A percentile compares a stretch with the other conserved stretches of the same genome.
Evolutionary conservation across 805 yeast species (phyloP).

Genomic region (Candida tallmaniae): DNA sequence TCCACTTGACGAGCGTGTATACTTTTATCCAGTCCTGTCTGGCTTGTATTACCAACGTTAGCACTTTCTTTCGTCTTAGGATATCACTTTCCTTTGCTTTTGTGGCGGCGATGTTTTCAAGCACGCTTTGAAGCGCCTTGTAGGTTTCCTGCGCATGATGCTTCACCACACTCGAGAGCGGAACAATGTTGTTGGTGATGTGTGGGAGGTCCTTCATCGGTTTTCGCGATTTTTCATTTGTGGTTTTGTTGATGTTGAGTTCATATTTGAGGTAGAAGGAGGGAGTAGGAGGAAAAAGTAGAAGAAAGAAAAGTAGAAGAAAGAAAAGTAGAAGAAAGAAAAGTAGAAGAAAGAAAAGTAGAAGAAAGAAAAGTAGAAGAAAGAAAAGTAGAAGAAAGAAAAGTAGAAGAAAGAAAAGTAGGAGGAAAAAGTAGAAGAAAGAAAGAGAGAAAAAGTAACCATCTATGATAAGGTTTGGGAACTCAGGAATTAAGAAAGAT

Average conservation of each 20-base stretch:
- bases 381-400: too few species aligned
- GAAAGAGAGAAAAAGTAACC: too few species aligned
- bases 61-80: slow-evolving; percentile 60
- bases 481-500: too few species aligned
- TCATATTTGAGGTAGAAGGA: neutral
- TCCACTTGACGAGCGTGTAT: slow-evolving; percentile 89
- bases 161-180: slow-evolving; percentile 55
- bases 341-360: too few species aligned
- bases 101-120: slow-evolving; percentile 53
- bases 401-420: too few species aligned
- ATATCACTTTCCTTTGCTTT: slow-evolving; percentile 48
- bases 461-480: too few species aligned
- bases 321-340: too few species aligned
- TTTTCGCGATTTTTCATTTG: too few species aligned
- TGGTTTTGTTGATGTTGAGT: neutral
- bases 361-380: too few species aligned
- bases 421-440: too few species aligned
- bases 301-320: too few species aligned
- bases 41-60: slow-evolving; percentile 63
- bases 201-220: slow-evolving; percentile 59
- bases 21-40: slow-evolving; percentile 82
- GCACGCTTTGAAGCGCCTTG: slow-evolving; percentile 53
- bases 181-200: slow-evolving; percentile 63
- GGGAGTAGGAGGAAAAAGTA: neutral
- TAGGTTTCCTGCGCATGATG: slow-evolving; percentile 59